phyloP scores from a whole-genome alignment of 2,329 filamentous ascomycete genomes.

The Penicillium thymicola region DNA sequence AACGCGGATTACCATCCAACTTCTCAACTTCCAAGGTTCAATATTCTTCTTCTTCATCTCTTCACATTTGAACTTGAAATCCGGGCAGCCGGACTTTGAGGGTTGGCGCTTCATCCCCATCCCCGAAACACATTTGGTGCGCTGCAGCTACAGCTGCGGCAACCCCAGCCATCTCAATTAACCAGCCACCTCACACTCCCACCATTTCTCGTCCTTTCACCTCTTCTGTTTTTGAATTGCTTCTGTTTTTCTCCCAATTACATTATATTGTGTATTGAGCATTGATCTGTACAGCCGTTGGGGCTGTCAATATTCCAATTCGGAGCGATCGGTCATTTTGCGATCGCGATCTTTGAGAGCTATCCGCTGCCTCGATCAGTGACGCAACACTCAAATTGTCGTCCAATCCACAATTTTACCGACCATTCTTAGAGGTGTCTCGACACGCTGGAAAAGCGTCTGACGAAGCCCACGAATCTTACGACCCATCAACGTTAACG shows the following conservation, averaged over 20 bases:
- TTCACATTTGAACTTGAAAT: background rate
- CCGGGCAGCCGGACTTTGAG: background rate
- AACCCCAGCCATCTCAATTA: constrained; percentile 43
- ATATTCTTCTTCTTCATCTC: background rate
- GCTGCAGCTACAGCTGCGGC: constrained; percentile 23
- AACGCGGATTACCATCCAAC: background rate
- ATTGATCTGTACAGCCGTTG: background rate
- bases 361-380: constrained; percentile 15
- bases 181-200: constrained; percentile 31
- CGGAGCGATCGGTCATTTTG: constrained; percentile 2
- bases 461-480: constrained; percentile 55
- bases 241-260: constrained; percentile 1
- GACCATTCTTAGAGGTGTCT: constrained; percentile 43
- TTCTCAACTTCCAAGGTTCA: background rate
- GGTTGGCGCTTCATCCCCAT: constrained; percentile 2
- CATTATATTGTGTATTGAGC: constrained; percentile 5
- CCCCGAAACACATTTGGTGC: constrained; percentile 21
- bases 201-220: constrained; percentile 13
- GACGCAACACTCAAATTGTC: constrained; percentile 34
- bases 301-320: background rate
- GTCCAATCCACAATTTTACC: constrained; percentile 25
- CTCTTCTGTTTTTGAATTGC: constrained; percentile 8
- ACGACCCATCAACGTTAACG: constrained; percentile 49
- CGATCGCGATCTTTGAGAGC: constrained; percentile 18
- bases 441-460: constrained; percentile 37